Conservation (phyloP, 2,329 filamentous ascomycete species). For the Zymoseptoria passerinii region DNA sequence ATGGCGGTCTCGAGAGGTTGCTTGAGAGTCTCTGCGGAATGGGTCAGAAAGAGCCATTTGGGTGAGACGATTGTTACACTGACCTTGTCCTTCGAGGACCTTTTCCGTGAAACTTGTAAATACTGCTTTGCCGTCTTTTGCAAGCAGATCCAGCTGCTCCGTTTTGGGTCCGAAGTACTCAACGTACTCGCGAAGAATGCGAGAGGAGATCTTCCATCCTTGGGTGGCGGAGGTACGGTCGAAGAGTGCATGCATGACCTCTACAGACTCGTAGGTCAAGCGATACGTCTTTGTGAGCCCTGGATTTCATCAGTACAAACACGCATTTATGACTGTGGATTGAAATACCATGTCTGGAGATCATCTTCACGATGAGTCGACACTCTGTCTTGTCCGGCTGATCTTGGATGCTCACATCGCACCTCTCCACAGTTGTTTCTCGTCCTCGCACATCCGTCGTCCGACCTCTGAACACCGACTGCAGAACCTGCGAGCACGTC, state of each 20-base stretch:
- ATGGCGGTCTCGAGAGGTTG: slow-evolving; percentile 76
- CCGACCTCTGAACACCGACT: slow-evolving; percentile 66
- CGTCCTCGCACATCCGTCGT: slow-evolving; percentile 55
- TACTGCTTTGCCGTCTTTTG: slow-evolving; percentile 59
- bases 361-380: slow-evolving; percentile 63
- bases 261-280: slow-evolving; percentile 63
- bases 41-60: slow-evolving; percentile 6
- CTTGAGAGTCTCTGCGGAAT: slow-evolving; percentile 57
- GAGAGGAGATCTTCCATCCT: slow-evolving; percentile 63
- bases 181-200: slow-evolving; percentile 64
- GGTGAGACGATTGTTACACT: slow-evolving; percentile 2
- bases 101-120: slow-evolving; percentile 80
- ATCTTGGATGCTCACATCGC: slow-evolving; percentile 66
- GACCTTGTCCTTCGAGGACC: slow-evolving; percentile 58
- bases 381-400: slow-evolving; percentile 59
- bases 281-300: slow-evolving; percentile 70
- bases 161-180: slow-evolving; percentile 75
- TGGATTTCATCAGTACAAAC: slow-evolving; percentile 25
- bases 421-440: slow-evolving; percentile 63
- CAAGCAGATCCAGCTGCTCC: slow-evolving; percentile 71
- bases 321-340: background rate
- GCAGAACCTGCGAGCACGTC: slow-evolving; percentile 35
- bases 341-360: slow-evolving; percentile 58
- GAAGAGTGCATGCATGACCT: slow-evolving; percentile 71
- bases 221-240: slow-evolving; percentile 57